Conservation (phyloP, 768 basidiomycete genomes). For the Tricholoma furcatifolium region DNA sequence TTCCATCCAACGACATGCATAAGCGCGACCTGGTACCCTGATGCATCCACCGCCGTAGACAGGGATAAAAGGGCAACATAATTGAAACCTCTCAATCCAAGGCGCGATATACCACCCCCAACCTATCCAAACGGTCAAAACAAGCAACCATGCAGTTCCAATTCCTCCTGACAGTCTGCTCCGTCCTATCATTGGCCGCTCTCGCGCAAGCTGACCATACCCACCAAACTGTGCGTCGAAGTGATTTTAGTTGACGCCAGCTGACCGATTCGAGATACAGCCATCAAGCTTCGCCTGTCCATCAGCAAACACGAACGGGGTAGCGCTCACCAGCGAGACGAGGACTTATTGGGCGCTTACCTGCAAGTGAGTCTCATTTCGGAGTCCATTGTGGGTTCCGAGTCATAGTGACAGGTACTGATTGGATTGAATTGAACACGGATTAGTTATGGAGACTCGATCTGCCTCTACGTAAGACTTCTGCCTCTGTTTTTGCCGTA, state of each 20-base stretch:
- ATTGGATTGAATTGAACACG: not conserved
- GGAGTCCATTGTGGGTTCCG: too few species aligned
- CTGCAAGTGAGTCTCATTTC: slow-evolving; percentile 2
- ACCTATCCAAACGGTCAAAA: not conserved
- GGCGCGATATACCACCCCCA: not conserved
- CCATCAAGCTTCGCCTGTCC: not conserved
- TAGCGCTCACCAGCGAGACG: not conserved
- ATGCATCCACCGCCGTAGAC: too few species aligned
- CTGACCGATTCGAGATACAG: not conserved
- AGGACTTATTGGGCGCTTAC: not conserved
- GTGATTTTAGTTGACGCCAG: too few species aligned
- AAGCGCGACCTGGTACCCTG: too few species aligned
- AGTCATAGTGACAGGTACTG: not conserved
- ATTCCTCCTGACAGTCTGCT: not conserved
- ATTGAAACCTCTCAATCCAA: too few species aligned
- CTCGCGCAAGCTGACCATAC: not conserved
- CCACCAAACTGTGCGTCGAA: not conserved
- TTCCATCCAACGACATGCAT: too few species aligned
- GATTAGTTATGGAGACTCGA: not conserved
- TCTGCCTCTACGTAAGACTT: slow-evolving; percentile 1
- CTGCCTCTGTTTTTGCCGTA: not conserved
- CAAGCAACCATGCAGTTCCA: slow-evolving; percentile 5
- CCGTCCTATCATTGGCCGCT: not conserved
- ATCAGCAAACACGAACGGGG: not conserved
- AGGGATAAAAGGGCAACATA: too few species aligned